Conservation (phyloP, 139 green algal species). For the Chlorella sp. region DNA sequence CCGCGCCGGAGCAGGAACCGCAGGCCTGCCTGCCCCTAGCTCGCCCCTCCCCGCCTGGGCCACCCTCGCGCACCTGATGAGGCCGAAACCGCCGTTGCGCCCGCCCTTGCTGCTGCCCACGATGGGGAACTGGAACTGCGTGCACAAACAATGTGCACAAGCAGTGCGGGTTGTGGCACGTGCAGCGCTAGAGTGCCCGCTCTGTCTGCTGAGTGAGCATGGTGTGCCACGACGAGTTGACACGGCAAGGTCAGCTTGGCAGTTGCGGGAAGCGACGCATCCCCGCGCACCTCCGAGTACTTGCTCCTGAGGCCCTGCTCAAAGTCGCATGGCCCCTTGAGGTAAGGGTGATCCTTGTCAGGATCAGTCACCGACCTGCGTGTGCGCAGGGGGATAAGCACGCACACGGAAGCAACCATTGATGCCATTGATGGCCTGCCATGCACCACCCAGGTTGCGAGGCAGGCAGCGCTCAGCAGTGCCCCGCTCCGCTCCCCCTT, state of each 20-base stretch:
- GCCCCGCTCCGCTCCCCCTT: too few species aligned
- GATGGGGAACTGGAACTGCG: slow-evolving; percentile 6
- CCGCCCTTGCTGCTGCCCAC: not conserved
- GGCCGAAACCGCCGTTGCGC: slow-evolving; percentile 48
- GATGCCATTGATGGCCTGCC: too few species aligned
- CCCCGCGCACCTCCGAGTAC: slow-evolving; percentile 27
- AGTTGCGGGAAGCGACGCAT: too few species aligned
- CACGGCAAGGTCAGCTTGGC: too few species aligned
- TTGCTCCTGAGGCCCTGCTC: slow-evolving; percentile 33
- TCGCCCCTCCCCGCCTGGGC: too few species aligned
- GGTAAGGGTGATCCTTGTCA: not conserved
- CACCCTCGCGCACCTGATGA: slow-evolving; percentile 30
- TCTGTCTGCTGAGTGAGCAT: not conserved
- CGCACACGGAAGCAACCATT: not conserved
- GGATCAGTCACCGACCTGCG: slow-evolving; percentile 31
- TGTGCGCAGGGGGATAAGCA: not conserved
- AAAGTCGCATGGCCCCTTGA: slow-evolving; percentile 42
- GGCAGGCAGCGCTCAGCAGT: too few species aligned
- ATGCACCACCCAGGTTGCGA: too few species aligned
- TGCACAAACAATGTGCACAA: not conserved
- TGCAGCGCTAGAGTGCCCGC: not conserved
- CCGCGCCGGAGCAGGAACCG: too few species aligned
- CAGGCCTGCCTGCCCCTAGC: too few species aligned
- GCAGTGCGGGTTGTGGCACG: not conserved
- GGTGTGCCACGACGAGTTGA: too few species aligned